Evolutionary conservation across 2,329 filamentous ascomycete species (phyloP), one percentile per base, ranked within the genome.

Genomic region (Raffaelea ambrosiae): DNA sequence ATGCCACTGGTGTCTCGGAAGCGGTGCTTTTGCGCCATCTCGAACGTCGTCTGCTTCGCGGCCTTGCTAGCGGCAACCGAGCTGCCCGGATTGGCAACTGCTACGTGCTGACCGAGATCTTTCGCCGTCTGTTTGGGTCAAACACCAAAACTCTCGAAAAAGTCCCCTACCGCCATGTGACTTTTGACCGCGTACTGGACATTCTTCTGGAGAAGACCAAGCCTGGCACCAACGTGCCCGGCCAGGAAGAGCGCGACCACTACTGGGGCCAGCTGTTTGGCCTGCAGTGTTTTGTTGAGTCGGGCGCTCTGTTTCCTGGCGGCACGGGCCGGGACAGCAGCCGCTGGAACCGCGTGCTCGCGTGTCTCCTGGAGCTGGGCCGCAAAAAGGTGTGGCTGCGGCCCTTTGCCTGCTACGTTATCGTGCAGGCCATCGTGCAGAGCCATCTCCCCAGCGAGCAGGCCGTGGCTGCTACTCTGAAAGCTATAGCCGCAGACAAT

Each of bases 61-160:
- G 93, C 38, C 79, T 97, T 18, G 89, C 90, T 52, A 96, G 89
- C 62, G 84, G 88, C 47, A 83, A 88, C 49, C 95, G 95, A 68
- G 88, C 87, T 13, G 88, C 91, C 18, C 78, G 93, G 22, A 70
- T 93, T 44, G 93, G 93, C 3, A 96, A 95, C 63, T 95, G 88
- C 47, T 74, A 96, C 48, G 91, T 91, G 0, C 69, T 97, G 55
- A 85, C 89, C 0, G 90, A 96, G 64, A 69, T 94, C 9, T 63
- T 95, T 40, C 74, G 78, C 4, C 80, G 91, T 58, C 66, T 90
- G 5, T 86, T 85, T 58, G 78, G 29, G 5, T 14, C 14, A 16
- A 33, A 33, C 14, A 38, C 21, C 2, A 19, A 18, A 2, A 4
- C 4, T 19, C 60, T 74, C 16, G 64, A 66, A 10, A 58, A 65